Evolutionary conservation across 2,329 filamentous ascomycete species (phyloP).

Genomic region (Paramyrothecium sp.): DNA sequence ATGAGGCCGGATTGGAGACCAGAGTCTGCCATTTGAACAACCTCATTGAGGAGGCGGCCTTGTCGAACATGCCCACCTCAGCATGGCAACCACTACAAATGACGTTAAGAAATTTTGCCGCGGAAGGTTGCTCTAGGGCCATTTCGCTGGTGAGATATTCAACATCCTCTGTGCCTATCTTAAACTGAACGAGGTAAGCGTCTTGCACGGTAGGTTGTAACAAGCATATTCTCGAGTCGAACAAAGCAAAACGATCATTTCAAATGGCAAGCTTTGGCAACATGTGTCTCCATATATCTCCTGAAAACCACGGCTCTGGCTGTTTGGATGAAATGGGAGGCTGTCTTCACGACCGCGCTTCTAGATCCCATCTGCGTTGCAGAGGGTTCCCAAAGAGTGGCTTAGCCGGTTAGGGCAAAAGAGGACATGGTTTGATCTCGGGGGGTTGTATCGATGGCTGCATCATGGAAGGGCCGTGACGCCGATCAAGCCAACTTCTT

Average conservation of each 20-base stretch:
- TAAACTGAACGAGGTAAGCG: slow-evolving; percentile 35
- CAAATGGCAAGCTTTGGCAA: background rate
- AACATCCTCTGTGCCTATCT: slow-evolving; percentile 25
- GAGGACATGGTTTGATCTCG: slow-evolving; percentile 46
- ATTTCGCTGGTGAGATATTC: slow-evolving; percentile 25
- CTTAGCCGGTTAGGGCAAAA: slow-evolving; percentile 17
- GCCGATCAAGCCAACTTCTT: slow-evolving; percentile 64
- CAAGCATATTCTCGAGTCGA: background rate
- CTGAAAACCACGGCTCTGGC: slow-evolving; percentile 46
- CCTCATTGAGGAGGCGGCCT: slow-evolving; percentile 42
- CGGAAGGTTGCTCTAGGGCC: slow-evolving; percentile 19
- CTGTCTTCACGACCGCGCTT: slow-evolving; percentile 25
- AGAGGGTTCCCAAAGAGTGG: slow-evolving; percentile 33
- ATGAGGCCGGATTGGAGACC: slow-evolving; percentile 35
- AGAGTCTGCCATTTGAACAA: slow-evolving; percentile 58
- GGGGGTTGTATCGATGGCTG: slow-evolving; percentile 70
- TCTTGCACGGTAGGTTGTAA: slow-evolving; percentile 8
- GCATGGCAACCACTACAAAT: slow-evolving; percentile 44
- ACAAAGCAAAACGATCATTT: background rate
- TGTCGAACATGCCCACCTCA: slow-evolving; percentile 47
- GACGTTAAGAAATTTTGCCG: slow-evolving; percentile 33
- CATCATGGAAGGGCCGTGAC: slow-evolving; percentile 45
- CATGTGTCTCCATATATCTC: slow-evolving; percentile 53
- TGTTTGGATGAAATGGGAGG: slow-evolving; percentile 42
- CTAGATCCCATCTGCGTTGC: slow-evolving; percentile 38